phyloP scores from a whole-genome alignment of 768 basidiomycete species.

The Pisolithus orientalis region DNA sequence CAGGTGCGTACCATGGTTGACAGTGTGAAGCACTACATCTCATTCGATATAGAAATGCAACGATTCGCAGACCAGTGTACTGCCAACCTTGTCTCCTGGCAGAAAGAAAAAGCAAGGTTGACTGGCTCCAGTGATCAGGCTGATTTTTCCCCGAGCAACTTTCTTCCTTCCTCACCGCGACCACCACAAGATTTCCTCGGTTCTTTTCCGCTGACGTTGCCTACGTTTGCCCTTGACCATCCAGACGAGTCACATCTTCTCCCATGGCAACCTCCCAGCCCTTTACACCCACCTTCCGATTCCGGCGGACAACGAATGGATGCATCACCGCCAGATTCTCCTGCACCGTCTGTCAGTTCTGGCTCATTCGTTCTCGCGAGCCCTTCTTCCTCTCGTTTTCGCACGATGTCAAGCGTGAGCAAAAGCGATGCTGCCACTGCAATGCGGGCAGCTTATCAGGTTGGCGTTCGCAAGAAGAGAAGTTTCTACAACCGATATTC shows the following conservation, averaged over 20 bases:
- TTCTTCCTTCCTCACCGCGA: slow-evolving; percentile 21
- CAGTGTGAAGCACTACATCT: slow-evolving; percentile 6
- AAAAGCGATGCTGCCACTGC: slow-evolving; percentile 17
- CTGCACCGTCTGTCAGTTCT: slow-evolving; percentile 23
- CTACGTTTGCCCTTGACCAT: slow-evolving; percentile 30
- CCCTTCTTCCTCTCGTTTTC: slow-evolving; percentile 26
- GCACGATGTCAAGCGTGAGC: slow-evolving; percentile 8
- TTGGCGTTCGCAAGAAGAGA: slow-evolving; percentile 27
- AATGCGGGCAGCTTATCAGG: slow-evolving; percentile 29
- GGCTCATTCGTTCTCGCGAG: slow-evolving; percentile 20
- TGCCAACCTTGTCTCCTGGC: slow-evolving; percentile 68
- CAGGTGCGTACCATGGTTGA: slow-evolving; percentile 41
- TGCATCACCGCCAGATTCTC: slow-evolving; percentile 22
- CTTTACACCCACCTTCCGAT: slow-evolving; percentile 21
- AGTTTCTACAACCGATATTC: slow-evolving; percentile 26
- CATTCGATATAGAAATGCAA: slow-evolving; percentile 48
- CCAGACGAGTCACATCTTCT: slow-evolving; percentile 19
- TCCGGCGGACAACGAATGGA: slow-evolving; percentile 15
- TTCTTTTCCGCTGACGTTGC: slow-evolving; percentile 54
- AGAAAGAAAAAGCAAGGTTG: slow-evolving; percentile 39
- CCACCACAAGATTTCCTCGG: slow-evolving; percentile 41
- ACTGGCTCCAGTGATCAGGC: slow-evolving; percentile 16
- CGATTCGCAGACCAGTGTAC: slow-evolving; percentile 62
- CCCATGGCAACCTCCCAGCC: slow-evolving; percentile 23
- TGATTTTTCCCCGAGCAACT: background rate